Base-by-base conservation (phyloP, 345 rosid genomes). In the Fremontodendron californicum region DNA sequence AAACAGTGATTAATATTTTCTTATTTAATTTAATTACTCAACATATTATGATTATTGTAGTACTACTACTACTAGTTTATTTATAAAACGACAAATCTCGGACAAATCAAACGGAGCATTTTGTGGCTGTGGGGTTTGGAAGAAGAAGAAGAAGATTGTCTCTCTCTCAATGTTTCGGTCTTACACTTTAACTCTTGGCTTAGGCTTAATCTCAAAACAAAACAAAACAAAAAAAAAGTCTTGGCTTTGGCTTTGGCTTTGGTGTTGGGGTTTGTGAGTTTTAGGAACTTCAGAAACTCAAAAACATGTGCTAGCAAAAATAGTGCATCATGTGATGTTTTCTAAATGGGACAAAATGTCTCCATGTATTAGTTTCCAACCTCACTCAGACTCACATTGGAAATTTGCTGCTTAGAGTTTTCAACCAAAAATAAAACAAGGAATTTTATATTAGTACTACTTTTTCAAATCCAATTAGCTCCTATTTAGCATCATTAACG, bases 311-410 rank as follows among this genome's bases (percentile, higher is more conserved):
- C n/a, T n/a, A n/a, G n/a, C n/a, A n/a, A n/a, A n/a, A n/a, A n/a
- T n/a, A n/a, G n/a, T n/a, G n/a, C n/a, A n/a, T 55, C 75, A 71
- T 51, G 75, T 51, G 62, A 71, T 71, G 75, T 35, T 29, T 29
- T 52, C 46, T 71, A 10, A 19, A 51, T 60, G 27, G 23, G 57
- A 58, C 39, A 71, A 65, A 51, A 52, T n/a, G 43, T 33, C 43
- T 71, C 27, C 45, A 49, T 31, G 73, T 11, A 19, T 71, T 71
- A 6, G 10, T n/a, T 52, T 35, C 62, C 23, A 9, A 19, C 51
- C 29, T 16, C 75, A 29, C 42, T 1, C 61, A 7, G 16, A 23
- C 9, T 25, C 15, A 1, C 16, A 11, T 65, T 3, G n/a, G 31
- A 67, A 43, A 10, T 40, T 39, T 10, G 48, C 8, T 35, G 27